phyloP scores from a whole-genome alignment of 2,329 filamentous ascomycete genomes.

The Fusarium virguliforme region DNA sequence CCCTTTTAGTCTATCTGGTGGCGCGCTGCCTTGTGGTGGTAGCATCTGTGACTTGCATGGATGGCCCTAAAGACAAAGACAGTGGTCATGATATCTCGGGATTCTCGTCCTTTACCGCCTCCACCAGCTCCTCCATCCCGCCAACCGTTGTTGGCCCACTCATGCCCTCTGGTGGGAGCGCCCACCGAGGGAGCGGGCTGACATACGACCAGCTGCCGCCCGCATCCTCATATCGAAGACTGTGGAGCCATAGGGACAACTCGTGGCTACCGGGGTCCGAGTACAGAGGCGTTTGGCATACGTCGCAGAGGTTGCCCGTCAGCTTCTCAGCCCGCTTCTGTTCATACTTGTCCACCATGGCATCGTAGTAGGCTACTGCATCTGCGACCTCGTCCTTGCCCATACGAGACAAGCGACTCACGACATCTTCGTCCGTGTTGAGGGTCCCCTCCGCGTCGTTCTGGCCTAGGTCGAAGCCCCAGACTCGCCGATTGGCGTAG shows the following conservation, averaged over 20 bases:
- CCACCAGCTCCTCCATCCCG: slow-evolving; percentile 72
- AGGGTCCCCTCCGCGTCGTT: slow-evolving; percentile 76
- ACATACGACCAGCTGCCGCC: slow-evolving; percentile 89
- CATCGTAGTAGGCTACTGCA: slow-evolving; percentile 92
- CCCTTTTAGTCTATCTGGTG: slow-evolving; percentile 33
- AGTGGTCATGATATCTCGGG: slow-evolving; percentile 57
- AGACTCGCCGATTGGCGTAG: slow-evolving; percentile 94
- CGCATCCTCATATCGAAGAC: slow-evolving; percentile 88
- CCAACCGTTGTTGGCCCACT: slow-evolving; percentile 80
- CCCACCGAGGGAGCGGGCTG: slow-evolving; percentile 89
- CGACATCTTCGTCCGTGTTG: slow-evolving; percentile 90
- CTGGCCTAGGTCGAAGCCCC: slow-evolving; percentile 83
- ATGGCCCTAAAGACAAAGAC: slow-evolving; percentile 18
- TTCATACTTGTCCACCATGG: slow-evolving; percentile 92
- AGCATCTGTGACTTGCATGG: background rate
- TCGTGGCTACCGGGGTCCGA: slow-evolving; percentile 93
- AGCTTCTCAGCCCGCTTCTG: slow-evolving; percentile 94
- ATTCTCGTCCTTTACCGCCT: slow-evolving; percentile 66
- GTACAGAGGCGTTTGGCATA: slow-evolving; percentile 91
- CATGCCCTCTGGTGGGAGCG: slow-evolving; percentile 81
- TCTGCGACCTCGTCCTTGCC: slow-evolving; percentile 94
- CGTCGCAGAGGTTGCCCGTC: slow-evolving; percentile 84
- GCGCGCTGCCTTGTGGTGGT: slow-evolving; percentile 35
- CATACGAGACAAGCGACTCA: slow-evolving; percentile 88
- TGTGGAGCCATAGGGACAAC: slow-evolving; percentile 93